phyloP scores from a whole-genome alignment of 108 stramenopile species.

The Craspedostauros australis region DNA sequence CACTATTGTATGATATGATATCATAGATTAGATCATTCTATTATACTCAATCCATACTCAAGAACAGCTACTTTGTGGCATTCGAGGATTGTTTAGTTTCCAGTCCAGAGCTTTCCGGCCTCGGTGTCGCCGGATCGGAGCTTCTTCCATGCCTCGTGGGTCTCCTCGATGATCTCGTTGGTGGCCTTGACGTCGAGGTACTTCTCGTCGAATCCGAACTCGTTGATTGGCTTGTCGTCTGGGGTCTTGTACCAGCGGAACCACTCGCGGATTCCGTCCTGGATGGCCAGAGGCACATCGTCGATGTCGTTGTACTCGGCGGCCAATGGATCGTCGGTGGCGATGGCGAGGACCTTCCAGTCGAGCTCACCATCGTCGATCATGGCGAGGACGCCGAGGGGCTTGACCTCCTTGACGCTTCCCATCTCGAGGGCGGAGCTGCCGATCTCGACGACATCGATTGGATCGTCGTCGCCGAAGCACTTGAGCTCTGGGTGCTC shows the following conservation, averaged over 20 bases:
- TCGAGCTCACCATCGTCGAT: conserved; percentile 99
- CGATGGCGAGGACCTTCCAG: conserved; percentile 98
- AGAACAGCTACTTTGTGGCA: too few species aligned
- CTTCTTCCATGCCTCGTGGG: conserved; percentile 96
- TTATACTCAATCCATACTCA: too few species aligned
- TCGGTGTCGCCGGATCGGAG: conserved; percentile 70
- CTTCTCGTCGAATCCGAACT: conserved; percentile 97
- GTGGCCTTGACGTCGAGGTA: conserved; percentile 78
- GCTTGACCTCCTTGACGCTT: conserved; percentile 89
- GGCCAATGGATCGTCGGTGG: conserved; percentile 92
- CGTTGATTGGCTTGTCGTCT: conserved; percentile 98
- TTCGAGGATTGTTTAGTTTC: conserved; percentile 47
- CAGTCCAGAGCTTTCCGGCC: conserved; percentile 83
- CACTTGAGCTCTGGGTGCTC: conserved; percentile 91
- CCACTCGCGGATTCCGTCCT: conserved; percentile 97
- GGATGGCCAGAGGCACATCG: conserved; percentile 91
- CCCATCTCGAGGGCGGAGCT: conserved; percentile 72
- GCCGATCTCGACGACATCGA: conserved; percentile 99
- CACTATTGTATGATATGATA: too few species aligned
- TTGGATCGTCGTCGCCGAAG: conserved; percentile 97
- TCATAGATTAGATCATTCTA: too few species aligned
- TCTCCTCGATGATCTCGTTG: conserved; percentile 93
- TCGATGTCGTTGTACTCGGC: conserved; percentile 91
- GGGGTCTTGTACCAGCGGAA: conserved; percentile 99
- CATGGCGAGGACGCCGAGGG: conserved; percentile 98